Evolutionary conservation across 75 land plant genomes (phyloP), one percentile per base, ranked within the genome.

Genomic region (Adiantum capillusveneris): DNA sequence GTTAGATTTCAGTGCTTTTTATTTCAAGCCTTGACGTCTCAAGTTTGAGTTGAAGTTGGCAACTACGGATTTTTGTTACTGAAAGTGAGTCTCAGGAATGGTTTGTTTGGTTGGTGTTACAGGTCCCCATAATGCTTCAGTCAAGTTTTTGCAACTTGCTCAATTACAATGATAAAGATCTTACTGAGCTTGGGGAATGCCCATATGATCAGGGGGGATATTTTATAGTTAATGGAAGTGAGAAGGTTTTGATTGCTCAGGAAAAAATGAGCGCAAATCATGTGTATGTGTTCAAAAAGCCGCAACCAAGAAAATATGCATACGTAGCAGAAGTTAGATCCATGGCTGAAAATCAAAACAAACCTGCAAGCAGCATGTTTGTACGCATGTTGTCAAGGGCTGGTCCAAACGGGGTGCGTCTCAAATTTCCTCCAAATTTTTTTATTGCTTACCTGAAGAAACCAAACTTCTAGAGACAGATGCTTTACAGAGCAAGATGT

Each of bases 181-280:
- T 95, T 13, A 90, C 96, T 1, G 99, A 95, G 76, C 88, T 95
- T 26, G 99, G 99, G 25, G 99, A 95, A 68, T 95, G 99, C 64
- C 99, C 99, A 0, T 84, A 84, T 65, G 99, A 95, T 59, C 99
- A 95, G 75, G 99, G 99, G 31, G 99, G 99, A 16, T 95, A 95
- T 54, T 95, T 95, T 36, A 86, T 95, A 11, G 90, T 95, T 49
- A 95, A 95, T 78, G 99, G 99, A 12, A 95, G 99, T 78, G 99
- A 95, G 69, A 95, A 95, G 72, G 99, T 95, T 65, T 62, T 95
- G 13, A 95, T 95, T 78, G 99, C 99, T 22, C 99, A 95, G 53
- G 99, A 95, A 67, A 95, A 90, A 65, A 95, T 95, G 99, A 95
- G 99, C 68, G 90, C 99, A 37, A 95, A 95, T 74, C 99, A 95